Evolutionary conservation across 495 filamentous ascomycete genomes (phyloP).

Genomic region (Penicillium goetzii): DNA sequence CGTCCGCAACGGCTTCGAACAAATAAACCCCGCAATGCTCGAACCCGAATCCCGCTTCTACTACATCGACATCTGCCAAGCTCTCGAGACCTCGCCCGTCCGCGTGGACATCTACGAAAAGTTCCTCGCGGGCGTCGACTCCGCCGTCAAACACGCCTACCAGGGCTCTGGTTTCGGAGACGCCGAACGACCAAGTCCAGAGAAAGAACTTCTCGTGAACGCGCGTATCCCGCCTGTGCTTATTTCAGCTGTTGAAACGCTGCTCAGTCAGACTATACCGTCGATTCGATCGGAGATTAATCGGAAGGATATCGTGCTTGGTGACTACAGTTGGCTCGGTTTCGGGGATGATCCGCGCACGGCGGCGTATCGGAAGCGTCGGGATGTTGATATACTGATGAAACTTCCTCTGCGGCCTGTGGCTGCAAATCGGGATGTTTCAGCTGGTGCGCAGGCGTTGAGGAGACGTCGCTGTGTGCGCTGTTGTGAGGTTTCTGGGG

Average conservation of each 20-base stretch:
- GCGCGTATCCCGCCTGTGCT: conserved; percentile 50
- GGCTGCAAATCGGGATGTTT: conserved; percentile 13
- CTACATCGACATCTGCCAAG: conserved; percentile 47
- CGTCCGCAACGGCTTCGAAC: conserved; percentile 42
- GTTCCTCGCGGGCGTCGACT: conserved; percentile 52
- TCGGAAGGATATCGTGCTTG: conserved; percentile 51
- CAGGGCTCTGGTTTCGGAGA: conserved; percentile 51
- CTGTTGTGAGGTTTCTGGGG: conserved; percentile 49
- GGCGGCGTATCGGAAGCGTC: conserved; percentile 38
- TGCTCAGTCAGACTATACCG: conserved; percentile 48
- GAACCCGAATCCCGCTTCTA: conserved; percentile 43
- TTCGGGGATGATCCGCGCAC: conserved; percentile 46
- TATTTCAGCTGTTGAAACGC: conserved; percentile 43
- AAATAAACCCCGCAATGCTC: conserved; percentile 32
- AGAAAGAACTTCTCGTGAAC: conserved; percentile 53
- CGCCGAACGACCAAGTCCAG: conserved; percentile 48
- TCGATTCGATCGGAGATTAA: conserved; percentile 49
- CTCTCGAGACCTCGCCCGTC: conserved; percentile 47
- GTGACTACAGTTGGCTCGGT: conserved; percentile 56
- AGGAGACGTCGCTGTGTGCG: conserved; percentile 44
- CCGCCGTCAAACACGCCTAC: conserved; percentile 51
- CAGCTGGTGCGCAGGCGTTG: conserved; percentile 14
- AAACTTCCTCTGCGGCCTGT: conserved; percentile 41
- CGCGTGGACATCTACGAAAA: conserved; percentile 54
- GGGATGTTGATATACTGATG: conserved; percentile 51